phyloP scores from a whole-genome alignment of 1,139 yeast genomes.

The Pichia terricola region DNA sequence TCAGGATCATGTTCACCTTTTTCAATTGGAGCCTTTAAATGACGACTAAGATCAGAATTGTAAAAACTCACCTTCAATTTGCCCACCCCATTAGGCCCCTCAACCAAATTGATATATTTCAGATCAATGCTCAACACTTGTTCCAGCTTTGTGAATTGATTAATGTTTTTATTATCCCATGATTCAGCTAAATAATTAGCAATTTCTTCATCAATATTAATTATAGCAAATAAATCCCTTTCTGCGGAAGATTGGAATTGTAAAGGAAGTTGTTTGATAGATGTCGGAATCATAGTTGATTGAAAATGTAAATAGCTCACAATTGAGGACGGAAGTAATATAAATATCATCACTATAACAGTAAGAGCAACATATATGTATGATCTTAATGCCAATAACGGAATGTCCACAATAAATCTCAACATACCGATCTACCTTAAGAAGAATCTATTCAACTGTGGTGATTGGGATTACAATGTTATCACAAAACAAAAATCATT shows the following conservation, averaged over 20 bases:
- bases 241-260: constrained; percentile 7
- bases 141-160: constrained; percentile 10
- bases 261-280: constrained; percentile 6
- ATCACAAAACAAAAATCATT: no score
- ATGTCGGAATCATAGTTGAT: constrained; percentile 8
- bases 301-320: constrained; percentile 11
- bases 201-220: constrained; percentile 1
- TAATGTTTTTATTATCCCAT: constrained; percentile 9
- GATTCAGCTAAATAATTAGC: constrained; percentile 1
- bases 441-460: no score
- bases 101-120: constrained; percentile 1
- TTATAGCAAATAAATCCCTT: constrained; percentile 5
- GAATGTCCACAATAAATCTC: constrained; percentile 4
- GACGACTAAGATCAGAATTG: no score
- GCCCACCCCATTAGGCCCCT: no score
- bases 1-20: neutral
- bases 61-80: no score
- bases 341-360: constrained; percentile 3
- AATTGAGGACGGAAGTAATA: constrained; percentile 12
- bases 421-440: no score
- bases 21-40: neutral
- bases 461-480: no score
- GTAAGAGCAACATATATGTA: constrained; percentile 6
- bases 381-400: constrained; percentile 6
- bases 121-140: constrained; percentile 10